Evolutionary conservation across 176 grass and related monocot genomes (phyloP), one percentile per base, ranked within the genome.

Genomic region (Elaeis guineensis): DNA sequence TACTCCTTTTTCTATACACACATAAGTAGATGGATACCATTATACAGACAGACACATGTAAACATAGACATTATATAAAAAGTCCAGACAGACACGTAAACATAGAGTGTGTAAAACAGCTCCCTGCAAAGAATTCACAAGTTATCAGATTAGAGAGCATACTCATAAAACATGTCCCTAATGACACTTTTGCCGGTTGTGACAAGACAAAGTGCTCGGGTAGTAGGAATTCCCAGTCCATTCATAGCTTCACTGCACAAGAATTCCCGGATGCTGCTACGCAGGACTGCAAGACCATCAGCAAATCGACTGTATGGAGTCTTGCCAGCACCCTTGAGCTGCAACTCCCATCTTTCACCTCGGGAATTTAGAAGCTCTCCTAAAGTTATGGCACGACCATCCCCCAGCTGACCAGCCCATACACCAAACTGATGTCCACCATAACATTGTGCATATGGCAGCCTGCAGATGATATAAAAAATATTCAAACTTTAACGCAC

Each of bases 91-190:
- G 7, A 2, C 9, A 44, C 8, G 35, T 44, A 26, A 26, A 9
- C 2, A 44, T 12, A 44, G 35, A 44, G 12, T 44, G 14, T 44
- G 6, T 44, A 44, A 44, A 44, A 2, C 35, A 44, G 35, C 35
- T 14, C 35, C 35, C 35, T 44, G 35, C 35, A 44, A 44, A 44
- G 35, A 44, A 44, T 44, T 44, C 11, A 44, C 3, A 44, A 44
- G 8, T 44, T 44, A 44, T 44, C 35, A 12, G 14, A 44, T 44
- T 12, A 44, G 35, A 44, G 9, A 44, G 35, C 92, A 78, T 97
- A 97, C 93, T 97, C 93, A 25, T 97, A 97, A 64, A 97, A 97
- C 87, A 97, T 92, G 66, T 97, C 93, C 66, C 93, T 75, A 14
- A 79, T 79, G 66, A 97, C 93, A 61, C 68, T 71, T 76, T 91